Base-by-base conservation (phyloP, 176 grass and related monocot species). In the sorghum (Sorghum bicolor) region DNA sequence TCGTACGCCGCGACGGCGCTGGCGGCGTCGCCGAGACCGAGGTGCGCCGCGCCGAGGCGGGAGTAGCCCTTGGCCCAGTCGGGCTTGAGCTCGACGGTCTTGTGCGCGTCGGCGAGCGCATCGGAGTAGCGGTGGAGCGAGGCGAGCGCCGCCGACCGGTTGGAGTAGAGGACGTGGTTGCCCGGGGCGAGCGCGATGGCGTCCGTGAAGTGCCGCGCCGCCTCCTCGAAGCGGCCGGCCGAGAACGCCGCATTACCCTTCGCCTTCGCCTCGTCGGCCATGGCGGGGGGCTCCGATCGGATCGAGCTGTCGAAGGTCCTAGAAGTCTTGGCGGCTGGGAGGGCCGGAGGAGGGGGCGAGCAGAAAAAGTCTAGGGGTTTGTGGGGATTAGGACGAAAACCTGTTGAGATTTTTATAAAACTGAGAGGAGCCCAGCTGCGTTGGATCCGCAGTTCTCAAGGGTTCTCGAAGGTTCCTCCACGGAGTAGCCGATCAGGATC, bases 61-160 rank as follows among this genome's bases (percentile, higher is more conserved):
- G 93, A 96, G 78, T 99, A 99, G 6, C 91, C 96, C 96, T 99
- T 99, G 25, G 93, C 91, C 96, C 96, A 99, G 60, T 96, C 96
- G 64, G 93, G 91, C 83, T 91, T 99, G 65, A 99, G 85, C 70
- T 94, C 91, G 55, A 99, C 89, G 5, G 96, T 99, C 93, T 91
- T 96, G 70, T 87, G 17, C 11, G 96, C 96, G 60, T 99, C 96
- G 73, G 45, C 78, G 45, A 99, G 91, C 28, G 96, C 96, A 4
- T 91, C 93, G 30, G 85, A 64, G 83, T 99, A 99, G 83, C 85
- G 91, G 83, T 96, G 87, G 70, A 99, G 52, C 20, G 96, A 99
- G 69, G 96, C 96, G 81, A 92, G 83, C 78, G 96, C 91, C 4
- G 96, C 96, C n/a, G 96, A 99, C 64, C 96, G 96, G 77, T 99